Evolutionary conservation across 768 basidiomycete species (phyloP), one percentile per base, ranked within the genome.

Genomic region (Tylopilus balloui): DNA sequence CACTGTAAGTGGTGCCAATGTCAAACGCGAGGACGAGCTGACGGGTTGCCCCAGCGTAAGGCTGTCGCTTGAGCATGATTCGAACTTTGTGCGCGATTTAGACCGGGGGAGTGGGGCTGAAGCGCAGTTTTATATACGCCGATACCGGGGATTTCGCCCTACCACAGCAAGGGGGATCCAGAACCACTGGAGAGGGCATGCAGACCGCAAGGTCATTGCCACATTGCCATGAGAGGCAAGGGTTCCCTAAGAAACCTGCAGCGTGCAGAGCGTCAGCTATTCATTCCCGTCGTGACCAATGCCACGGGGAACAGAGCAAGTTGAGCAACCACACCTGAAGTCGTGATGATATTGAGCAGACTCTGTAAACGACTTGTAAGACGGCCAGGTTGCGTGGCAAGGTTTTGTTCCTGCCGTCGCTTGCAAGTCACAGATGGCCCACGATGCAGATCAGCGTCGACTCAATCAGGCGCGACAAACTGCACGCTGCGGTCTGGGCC

Each of bases 11-110:
- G 11, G 72, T 73, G 3, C 72, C 70, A 12, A 73, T 47, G 35
- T 72, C 72, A 20, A 73, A 64, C 2, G 67, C 66, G 12, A 73
- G 53, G 15, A 73, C 64, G 6, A 73, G 60, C 45, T 67, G 64
- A 42, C 52, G 59, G 4, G 52, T 38, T 5, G 45, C 50, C 2
- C 76, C 76, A 21, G 51, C 28, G 50, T 70, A 77, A 7, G 62
- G 58, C 13, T 66, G 44, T 42, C 69, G 61, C 14, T 59, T 44
- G 12, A 60, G 45, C 70, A 70, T 69, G n/a, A 20, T n/a, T n/a
- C n/a, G n/a, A n/a, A n/a, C 15, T n/a, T 38, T 10, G 17, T 42
- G 17, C 29, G 6, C 11, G 27, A 25, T 36, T 44, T 42, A 27
- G 50, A 47, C 13, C 19, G 21, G 12, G 24, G 10, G 14, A 31